These are phyloP conservation scores for Sporothrix dimorphospora DNA, from an alignment of 2,329 filamentous ascomycete species.

Conservation along the genomic window DNA sequence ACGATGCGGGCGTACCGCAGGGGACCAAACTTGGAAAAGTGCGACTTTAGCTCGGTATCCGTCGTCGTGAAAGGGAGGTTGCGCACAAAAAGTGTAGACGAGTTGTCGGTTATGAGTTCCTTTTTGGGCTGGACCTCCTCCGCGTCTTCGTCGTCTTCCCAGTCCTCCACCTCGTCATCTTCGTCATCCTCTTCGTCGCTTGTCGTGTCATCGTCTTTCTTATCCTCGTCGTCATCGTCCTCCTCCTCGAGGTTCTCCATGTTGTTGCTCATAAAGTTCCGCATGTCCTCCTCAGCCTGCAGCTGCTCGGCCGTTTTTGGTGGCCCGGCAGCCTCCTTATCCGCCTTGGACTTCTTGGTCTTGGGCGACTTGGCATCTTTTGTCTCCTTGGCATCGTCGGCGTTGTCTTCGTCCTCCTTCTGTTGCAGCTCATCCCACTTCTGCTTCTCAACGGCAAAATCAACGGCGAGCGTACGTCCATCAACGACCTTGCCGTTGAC, in stretches of 20 bases:
- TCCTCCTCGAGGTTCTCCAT: constrained; percentile 59
- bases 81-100: constrained; percentile 84
- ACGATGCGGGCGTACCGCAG: constrained; percentile 91
- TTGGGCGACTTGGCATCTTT: constrained; percentile 32
- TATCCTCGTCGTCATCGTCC: constrained; percentile 50
- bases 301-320: constrained; percentile 40
- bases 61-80: constrained; percentile 90
- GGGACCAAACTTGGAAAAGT: constrained; percentile 87
- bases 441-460: constrained; percentile 94
- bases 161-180: constrained; percentile 51
- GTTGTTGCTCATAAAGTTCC: constrained; percentile 62
- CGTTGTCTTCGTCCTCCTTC: constrained; percentile 38
- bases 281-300: constrained; percentile 47
- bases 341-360: constrained; percentile 39
- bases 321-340: constrained; percentile 38
- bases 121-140: constrained; percentile 43
- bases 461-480: constrained; percentile 85
- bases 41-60: constrained; percentile 79
- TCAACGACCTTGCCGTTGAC: constrained; percentile 91
- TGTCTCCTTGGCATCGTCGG: constrained; percentile 43
- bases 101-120: constrained; percentile 60
- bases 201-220: constrained; percentile 51
- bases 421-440: constrained; percentile 73
- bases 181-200: constrained; percentile 52
- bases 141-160: constrained; percentile 45